Percentiles rank a stretch among this genome's conserved stretches.
Evolutionary conservation across 306 rosid genomes (phyloP).

Genomic region (Sicyos baderoa): DNA sequence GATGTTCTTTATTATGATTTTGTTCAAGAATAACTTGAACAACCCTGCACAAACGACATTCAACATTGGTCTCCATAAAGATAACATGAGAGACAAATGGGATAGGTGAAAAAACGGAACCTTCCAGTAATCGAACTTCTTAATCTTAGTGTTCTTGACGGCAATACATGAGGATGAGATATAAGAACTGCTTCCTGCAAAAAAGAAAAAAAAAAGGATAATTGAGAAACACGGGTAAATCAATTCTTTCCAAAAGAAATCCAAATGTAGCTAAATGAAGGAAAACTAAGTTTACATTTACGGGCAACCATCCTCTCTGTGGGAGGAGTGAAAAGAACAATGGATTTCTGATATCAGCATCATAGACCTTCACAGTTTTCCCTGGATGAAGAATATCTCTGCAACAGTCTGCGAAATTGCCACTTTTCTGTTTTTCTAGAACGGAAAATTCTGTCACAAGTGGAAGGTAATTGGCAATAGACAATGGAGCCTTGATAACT

Average conservation of each 20-base stretch:
- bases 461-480: conserved; percentile 79
- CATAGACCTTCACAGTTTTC: conserved; percentile 54
- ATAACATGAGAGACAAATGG: conserved; percentile 15
- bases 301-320: conserved; percentile 92
- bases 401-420: conserved; percentile 58
- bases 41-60: conserved; percentile 54
- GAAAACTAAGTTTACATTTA: conserved; percentile 40
- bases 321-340: conserved; percentile 86
- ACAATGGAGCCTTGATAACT: conserved; percentile 73
- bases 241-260: conserved; percentile 7
- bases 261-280: background rate
- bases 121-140: conserved; percentile 97
- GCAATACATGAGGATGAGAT: conserved; percentile 65
- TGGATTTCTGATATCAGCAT: conserved; percentile 83
- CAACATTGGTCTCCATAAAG: conserved; percentile 23
- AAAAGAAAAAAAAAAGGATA: conserved; percentile 19
- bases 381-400: conserved; percentile 78
- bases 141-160: conserved; percentile 66
- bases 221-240: background rate
- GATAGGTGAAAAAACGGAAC: conserved; percentile 33
- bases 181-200: conserved; percentile 81
- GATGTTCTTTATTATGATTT: conserved; percentile 44
- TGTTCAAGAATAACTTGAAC: conserved; percentile 84
- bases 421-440: conserved; percentile 72
- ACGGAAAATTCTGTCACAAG: conserved; percentile 86